Evolutionary conservation across 768 basidiomycete species (phyloP).

Genomic region (Lentinula boryana): DNA sequence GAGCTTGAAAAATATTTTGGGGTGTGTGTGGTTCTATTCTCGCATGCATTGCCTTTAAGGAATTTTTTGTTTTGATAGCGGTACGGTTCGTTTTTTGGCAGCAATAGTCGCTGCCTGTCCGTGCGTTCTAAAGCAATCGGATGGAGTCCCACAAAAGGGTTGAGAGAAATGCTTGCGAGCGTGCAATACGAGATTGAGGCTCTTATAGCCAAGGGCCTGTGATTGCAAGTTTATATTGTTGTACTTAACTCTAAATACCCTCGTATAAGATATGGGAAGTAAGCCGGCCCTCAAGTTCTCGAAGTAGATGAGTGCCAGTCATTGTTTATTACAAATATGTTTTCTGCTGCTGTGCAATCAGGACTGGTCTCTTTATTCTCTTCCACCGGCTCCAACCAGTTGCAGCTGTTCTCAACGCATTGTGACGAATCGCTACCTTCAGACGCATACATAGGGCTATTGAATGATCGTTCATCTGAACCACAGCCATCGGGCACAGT

Average conservation of each 20-base stretch:
- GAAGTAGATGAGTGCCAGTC: too few relatives aligned
- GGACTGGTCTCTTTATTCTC: conserved; percentile 68
- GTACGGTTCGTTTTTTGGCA: conserved; percentile 5
- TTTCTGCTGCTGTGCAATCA: conserved; percentile 54
- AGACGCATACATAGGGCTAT: conserved; percentile 61
- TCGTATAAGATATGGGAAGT: too few relatives aligned
- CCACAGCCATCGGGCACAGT: conserved; percentile 45
- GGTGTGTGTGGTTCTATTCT: not conserved
- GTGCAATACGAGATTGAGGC: conserved; percentile 24
- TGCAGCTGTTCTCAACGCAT: conserved; percentile 45
- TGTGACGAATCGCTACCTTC: conserved; percentile 45
- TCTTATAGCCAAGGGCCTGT: not conserved
- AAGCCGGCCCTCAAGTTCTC: too few relatives aligned
- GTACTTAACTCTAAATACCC: too few relatives aligned
- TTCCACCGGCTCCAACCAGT: conserved; percentile 59
- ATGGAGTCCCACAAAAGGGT: conserved; percentile 29
- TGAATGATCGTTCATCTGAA: conserved; percentile 50
- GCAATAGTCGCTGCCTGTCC: conserved; percentile 1
- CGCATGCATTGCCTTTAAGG: not conserved
- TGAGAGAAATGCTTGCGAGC: conserved; percentile 24
- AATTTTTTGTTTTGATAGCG: conserved; percentile 1
- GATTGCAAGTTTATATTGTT: not conserved
- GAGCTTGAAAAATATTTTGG: conserved; percentile 21
- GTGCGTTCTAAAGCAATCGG: conserved; percentile 19
- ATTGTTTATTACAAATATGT: conserved; percentile 31